phyloP scores from a whole-genome alignment of 805 yeast species.

The Wickerhamiella domercqiae region DNA sequence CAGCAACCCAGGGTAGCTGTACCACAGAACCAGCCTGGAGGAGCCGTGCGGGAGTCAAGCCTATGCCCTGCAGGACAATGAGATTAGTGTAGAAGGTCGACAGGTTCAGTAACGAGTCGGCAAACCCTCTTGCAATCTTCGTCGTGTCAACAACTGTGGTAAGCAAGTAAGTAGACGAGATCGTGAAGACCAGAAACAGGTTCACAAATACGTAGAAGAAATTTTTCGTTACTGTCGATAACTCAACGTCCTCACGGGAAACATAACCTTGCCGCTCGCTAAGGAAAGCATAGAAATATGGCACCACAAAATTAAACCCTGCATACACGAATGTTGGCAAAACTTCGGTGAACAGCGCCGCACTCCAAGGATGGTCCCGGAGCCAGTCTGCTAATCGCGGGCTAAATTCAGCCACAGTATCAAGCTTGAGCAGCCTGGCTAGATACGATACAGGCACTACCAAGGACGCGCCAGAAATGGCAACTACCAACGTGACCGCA shows the following conservation, averaged over 20 bases:
- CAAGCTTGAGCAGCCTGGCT: constrained; percentile 66
- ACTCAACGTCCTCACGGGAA: constrained; percentile 83
- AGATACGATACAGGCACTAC: constrained; percentile 72
- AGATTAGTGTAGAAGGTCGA: constrained; percentile 85
- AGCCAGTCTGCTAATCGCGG: constrained; percentile 65
- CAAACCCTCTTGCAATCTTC: constrained; percentile 71
- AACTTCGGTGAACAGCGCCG: constrained; percentile 68
- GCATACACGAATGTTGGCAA: constrained; percentile 88
- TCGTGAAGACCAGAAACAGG: constrained; percentile 81
- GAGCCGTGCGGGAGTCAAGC: constrained; percentile 81
- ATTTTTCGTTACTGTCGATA: constrained; percentile 79
- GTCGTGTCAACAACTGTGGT: constrained; percentile 65
- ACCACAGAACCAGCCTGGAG: constrained; percentile 64
- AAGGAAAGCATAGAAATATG: constrained; percentile 72
- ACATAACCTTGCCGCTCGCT: constrained; percentile 77
- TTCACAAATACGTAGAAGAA: constrained; percentile 90
- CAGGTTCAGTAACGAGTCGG: constrained; percentile 62
- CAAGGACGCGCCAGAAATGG: constrained; percentile 53
- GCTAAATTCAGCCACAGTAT: constrained; percentile 65
- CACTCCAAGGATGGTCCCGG: constrained; percentile 52
- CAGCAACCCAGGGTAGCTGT: constrained; percentile 52
- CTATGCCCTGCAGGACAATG: constrained; percentile 63
- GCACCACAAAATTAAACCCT: constrained; percentile 63
- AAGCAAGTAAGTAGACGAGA: constrained; percentile 74
- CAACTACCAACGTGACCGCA: constrained; percentile 49